Evolutionary conservation across 495 filamentous ascomycete species (phyloP).

Genomic region (Lasiosphaeria ovina): DNA sequence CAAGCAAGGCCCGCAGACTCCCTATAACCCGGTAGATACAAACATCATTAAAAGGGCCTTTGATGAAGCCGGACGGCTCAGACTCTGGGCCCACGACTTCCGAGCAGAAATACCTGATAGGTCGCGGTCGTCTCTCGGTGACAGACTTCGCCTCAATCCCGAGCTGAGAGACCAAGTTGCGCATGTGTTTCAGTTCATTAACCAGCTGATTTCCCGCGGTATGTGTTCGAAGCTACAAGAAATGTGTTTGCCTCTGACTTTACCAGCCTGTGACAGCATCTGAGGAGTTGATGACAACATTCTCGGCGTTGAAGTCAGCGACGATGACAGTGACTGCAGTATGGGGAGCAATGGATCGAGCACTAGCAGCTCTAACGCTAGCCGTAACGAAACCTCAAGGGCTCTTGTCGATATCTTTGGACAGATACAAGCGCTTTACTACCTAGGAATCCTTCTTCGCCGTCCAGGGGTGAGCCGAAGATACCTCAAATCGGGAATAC

Average conservation of each 20-base stretch:
- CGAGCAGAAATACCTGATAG: neutral
- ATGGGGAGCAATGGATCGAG: neutral
- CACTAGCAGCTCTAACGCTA: neutral
- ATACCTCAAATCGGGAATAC: neutral
- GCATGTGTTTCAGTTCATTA: neutral
- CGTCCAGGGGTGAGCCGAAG: neutral
- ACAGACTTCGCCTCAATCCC: neutral
- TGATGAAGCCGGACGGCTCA: neutral
- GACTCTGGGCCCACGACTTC: neutral
- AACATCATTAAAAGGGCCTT: neutral
- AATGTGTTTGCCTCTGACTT: neutral
- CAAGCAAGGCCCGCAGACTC: too few species aligned
- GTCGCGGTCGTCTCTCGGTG: neutral
- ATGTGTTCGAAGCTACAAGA: neutral
- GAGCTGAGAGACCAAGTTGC: neutral
- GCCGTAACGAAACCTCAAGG: neutral
- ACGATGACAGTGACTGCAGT: neutral
- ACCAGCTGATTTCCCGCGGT: neutral
- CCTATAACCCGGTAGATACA: neutral
- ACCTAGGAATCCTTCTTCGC: neutral
- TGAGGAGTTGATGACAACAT: neutral
- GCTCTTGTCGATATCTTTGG: neutral
- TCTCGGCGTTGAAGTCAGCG: neutral
- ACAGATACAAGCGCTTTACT: neutral
- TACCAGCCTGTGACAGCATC: neutral